Base-by-base conservation (phyloP, 305 asterid species). In the Plantago coronopus region DNA sequence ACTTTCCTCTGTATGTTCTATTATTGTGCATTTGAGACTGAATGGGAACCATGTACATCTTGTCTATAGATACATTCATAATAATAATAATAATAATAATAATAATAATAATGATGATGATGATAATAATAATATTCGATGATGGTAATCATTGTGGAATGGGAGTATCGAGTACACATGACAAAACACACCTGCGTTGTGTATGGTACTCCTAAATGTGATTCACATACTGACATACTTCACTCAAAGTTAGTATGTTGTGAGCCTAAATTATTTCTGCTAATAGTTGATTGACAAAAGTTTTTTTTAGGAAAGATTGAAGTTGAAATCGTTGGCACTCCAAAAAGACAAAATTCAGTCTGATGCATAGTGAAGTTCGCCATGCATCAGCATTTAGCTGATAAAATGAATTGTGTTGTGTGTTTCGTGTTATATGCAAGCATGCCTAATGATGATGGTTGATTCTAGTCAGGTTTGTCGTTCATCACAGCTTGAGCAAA, bases 401-500 rank as follows among this genome's bases (percentile, higher is more conserved):
- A 38, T 37, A 67, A 45, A 53, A 54, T 62, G 55, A 18, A 55
- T 48, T 17, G 47, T 34, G 60, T 16, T 37, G 51, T 15, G n/a
- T 61, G 48, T 50, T 43, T 71, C 47, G 63, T 42, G 31, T 58
- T 59, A 47, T 15, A 15, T 69, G 57, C 48, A 34, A 49, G 64
- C 54, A 45, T 54, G 62, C 57, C 62, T 74, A 54, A 76, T 69
- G 21, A 50, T 65, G 53, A 25, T 48, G 37, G 44, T 68, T 81
- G 72, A 72, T 77, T 77, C 71, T 79, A 91, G 98, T 91, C 87
- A 91, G 98, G 87, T 91, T 91, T 74, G 97, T 91, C 19, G 66
- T 91, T 72, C 98, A 91, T 75, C 98, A 91, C 84, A 91, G 95
- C 81, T 78, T 91, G 77, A 81, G 98, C 89, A 91, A 91, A 83